Conservation (phyloP, 495 filamentous ascomycete genomes). For the Penicillium maclennaniae region DNA sequence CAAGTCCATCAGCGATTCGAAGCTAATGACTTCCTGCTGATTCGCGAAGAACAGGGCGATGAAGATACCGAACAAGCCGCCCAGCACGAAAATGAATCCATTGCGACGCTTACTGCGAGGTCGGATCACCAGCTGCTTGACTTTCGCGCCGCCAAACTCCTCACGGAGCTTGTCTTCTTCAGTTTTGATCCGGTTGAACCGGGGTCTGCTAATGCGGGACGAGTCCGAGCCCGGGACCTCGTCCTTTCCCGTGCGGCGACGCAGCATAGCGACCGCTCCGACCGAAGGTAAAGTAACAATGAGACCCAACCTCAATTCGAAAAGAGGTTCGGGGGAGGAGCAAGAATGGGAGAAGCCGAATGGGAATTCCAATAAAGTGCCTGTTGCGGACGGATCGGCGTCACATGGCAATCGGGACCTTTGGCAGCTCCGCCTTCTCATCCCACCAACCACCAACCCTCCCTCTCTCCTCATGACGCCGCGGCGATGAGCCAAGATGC, state of each 20-base stretch:
- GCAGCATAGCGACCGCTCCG: constrained; percentile 34
- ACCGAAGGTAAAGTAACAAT: constrained; percentile 5
- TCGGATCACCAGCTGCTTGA: constrained; percentile 46
- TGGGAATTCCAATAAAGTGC: constrained; percentile 7
- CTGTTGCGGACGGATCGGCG: constrained; percentile 24
- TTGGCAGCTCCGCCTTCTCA: constrained; percentile 10
- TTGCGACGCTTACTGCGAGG: constrained; percentile 63
- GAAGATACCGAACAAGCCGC: constrained; percentile 77
- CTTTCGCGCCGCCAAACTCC: constrained; percentile 22
- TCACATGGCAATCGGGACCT: constrained; percentile 34
- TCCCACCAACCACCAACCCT: constrained; percentile 2
- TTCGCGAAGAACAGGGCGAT: constrained; percentile 80
- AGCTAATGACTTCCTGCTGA: constrained; percentile 76
- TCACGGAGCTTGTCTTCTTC: constrained; percentile 25
- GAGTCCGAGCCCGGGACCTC: constrained; percentile 14
- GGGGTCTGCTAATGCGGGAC: constrained; percentile 12
- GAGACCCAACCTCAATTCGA: neutral
- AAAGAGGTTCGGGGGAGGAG: neutral
- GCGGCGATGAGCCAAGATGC: constrained; percentile 32
- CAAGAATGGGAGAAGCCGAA: constrained; percentile 1
- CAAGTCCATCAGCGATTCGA: constrained; percentile 75
- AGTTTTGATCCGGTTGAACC: constrained; percentile 6
- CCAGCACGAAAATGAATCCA: constrained; percentile 76
- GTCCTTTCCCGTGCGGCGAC: constrained; percentile 41
- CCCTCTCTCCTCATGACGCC: constrained; percentile 6